These are phyloP conservation scores for Tylopilus intermedius DNA, from an alignment of 768 basidiomycete genomes.

Conservation along the genomic window DNA sequence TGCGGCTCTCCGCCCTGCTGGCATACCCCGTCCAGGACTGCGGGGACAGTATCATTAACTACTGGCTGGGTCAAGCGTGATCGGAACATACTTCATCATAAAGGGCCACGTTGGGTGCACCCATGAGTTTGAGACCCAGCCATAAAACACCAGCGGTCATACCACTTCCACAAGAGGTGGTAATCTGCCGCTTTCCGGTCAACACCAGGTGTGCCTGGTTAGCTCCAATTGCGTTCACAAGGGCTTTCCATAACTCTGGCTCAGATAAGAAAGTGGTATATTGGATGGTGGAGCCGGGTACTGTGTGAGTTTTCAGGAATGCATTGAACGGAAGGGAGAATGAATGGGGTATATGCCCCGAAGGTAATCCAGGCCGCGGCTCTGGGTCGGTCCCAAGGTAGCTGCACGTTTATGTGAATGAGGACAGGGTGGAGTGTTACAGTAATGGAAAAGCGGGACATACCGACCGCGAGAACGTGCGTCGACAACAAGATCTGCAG, in stretches of 20 bases:
- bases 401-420: constrained; percentile 37
- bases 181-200: constrained; percentile 54
- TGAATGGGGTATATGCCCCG: constrained; percentile 90
- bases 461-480: constrained; percentile 82
- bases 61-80: constrained; percentile 8
- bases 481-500: constrained; percentile 75
- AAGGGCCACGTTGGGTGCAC: constrained; percentile 56
- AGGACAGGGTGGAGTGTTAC: constrained; percentile 1
- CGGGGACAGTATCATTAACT: constrained; percentile 13
- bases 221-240: constrained; percentile 60
- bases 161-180: constrained; percentile 88
- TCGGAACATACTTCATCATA: constrained; percentile 82
- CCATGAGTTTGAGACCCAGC: constrained; percentile 80
- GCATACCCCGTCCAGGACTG: constrained; percentile 98
- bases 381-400: constrained; percentile 81
- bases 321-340: constrained; percentile 76
- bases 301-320: constrained; percentile 51
- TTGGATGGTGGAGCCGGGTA: constrained; percentile 34
- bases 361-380: constrained; percentile 80
- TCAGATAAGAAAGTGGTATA: constrained; percentile 59
- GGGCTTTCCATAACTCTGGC: constrained; percentile 51
- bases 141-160: constrained; percentile 97
- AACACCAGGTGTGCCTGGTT: constrained; percentile 53
- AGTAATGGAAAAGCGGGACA: constrained; percentile 14
- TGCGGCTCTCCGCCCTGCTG: constrained; percentile 64